Evolutionary conservation across 768 basidiomycete genomes (phyloP).

Genomic region (Pleurotus djamor): DNA sequence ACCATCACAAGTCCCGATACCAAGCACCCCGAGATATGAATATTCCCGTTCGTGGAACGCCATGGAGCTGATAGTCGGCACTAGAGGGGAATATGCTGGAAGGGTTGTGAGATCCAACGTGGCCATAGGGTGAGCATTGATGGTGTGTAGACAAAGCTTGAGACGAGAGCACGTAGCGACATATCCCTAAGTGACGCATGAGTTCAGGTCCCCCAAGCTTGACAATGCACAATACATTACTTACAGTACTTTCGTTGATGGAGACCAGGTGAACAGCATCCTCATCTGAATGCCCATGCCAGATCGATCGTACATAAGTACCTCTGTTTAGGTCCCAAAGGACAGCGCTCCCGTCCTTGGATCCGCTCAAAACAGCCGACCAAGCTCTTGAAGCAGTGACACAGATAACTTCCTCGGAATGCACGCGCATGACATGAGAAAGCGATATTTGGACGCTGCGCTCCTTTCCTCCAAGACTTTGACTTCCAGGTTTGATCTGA

Average conservation of each 20-base stretch:
- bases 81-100: conserved; percentile 38
- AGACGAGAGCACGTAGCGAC: conserved; percentile 79
- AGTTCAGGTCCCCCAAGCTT: background rate
- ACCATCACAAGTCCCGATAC: conserved; percentile 75
- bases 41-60: conserved; percentile 92
- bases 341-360: conserved; percentile 81
- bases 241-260: conserved; percentile 85
- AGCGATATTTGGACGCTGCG: conserved; percentile 32
- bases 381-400: conserved; percentile 77
- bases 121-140: conserved; percentile 82
- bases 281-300: conserved; percentile 51
- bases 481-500: conserved; percentile 16
- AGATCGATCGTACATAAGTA: conserved; percentile 77
- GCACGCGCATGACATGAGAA: conserved; percentile 79
- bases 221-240: conserved; percentile 16
- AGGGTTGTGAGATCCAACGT: conserved; percentile 56
- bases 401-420: conserved; percentile 64
- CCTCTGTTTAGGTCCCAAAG: conserved; percentile 90
- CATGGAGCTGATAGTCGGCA: conserved; percentile 66
- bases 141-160: conserved; percentile 76
- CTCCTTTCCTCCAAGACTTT: conserved; percentile 16
- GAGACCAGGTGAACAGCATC: conserved; percentile 62
- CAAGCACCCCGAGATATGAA: conserved; percentile 73
- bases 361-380: conserved; percentile 83
- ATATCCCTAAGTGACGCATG: conserved; percentile 57